Percentiles rank a stretch among this genome's conserved stretches.
phyloP scores from a whole-genome alignment of 768 basidiomycete genomes.

The Mycena floridula region DNA sequence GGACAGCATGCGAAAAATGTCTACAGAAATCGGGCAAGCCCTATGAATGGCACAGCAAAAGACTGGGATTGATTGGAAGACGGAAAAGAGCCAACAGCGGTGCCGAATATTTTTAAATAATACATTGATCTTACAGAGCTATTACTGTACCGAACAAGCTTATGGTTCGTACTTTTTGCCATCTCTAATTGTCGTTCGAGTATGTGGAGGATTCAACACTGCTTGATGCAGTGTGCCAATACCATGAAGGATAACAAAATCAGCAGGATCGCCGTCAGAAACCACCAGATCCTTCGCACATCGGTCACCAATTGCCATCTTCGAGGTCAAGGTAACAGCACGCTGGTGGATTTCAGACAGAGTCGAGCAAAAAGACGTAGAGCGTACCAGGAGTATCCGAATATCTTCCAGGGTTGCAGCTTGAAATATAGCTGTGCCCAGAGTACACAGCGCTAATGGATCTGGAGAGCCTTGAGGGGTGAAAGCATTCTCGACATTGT shows the following conservation, averaged over 20 bases:
- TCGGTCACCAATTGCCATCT: slow-evolving; percentile 36
- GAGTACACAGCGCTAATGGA: slow-evolving; percentile 51
- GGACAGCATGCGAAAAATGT: too few species aligned
- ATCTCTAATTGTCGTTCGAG: slow-evolving; percentile 40
- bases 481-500: slow-evolving; percentile 64
- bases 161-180: too few species aligned
- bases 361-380: slow-evolving; percentile 1
- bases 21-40: too few species aligned
- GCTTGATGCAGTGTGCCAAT: slow-evolving; percentile 36
- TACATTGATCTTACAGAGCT: too few species aligned
- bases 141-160: too few species aligned
- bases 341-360: slow-evolving; percentile 26
- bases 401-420: slow-evolving; percentile 43
- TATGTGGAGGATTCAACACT: slow-evolving; percentile 42
- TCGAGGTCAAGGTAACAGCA: slow-evolving; percentile 47
- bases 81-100: too few species aligned
- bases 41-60: too few species aligned
- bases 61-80: too few species aligned
- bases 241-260: slow-evolving; percentile 56
- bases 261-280: slow-evolving; percentile 37
- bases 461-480: slow-evolving; percentile 63
- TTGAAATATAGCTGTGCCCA: slow-evolving; percentile 57
- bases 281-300: slow-evolving; percentile 27
- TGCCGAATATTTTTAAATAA: too few species aligned
- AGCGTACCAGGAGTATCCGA: slow-evolving; percentile 37